Percentiles rank a stretch among this genome's conserved stretches.
Evolutionary conservation across 2,329 filamentous ascomycete species (phyloP).

Genomic region (Aspergillus alliaceus): DNA sequence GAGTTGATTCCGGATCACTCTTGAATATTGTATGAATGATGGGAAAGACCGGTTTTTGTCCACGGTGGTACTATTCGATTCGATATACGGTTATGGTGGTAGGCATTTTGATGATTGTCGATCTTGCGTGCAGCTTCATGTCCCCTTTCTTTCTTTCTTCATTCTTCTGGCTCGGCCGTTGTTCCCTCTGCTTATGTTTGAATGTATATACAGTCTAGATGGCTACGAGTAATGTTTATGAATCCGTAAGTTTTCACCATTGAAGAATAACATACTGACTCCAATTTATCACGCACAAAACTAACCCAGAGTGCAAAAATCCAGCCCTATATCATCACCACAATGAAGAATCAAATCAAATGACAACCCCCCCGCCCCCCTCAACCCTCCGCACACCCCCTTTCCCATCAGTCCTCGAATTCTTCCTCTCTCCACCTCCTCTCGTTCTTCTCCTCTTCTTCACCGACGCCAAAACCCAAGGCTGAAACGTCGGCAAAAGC

Average conservation of each 20-base stretch:
- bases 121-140: neutral
- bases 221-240: slow-evolving; percentile 13
- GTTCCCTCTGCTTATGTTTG: neutral
- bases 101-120: neutral
- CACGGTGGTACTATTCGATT: neutral
- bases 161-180: neutral
- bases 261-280: neutral
- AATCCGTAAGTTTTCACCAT: neutral
- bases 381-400: slow-evolving; percentile 8
- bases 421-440: neutral
- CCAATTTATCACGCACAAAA: neutral
- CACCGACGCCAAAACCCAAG: slow-evolving; percentile 7
- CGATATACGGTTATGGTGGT: neutral
- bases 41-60: neutral
- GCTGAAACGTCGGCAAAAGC: slow-evolving; percentile 36
- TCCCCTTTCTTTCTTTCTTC: too few species aligned
- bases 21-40: slow-evolving; percentile 2
- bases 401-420: neutral
- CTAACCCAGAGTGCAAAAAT: neutral
- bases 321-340: neutral
- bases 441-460: neutral
- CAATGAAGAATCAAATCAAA: neutral
- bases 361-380: neutral
- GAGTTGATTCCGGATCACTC: slow-evolving; percentile 63
- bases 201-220: slow-evolving; percentile 8